Evolutionary conservation across 129 eudicot genomes (phyloP).

Genomic region (Flaveria brownii): DNA sequence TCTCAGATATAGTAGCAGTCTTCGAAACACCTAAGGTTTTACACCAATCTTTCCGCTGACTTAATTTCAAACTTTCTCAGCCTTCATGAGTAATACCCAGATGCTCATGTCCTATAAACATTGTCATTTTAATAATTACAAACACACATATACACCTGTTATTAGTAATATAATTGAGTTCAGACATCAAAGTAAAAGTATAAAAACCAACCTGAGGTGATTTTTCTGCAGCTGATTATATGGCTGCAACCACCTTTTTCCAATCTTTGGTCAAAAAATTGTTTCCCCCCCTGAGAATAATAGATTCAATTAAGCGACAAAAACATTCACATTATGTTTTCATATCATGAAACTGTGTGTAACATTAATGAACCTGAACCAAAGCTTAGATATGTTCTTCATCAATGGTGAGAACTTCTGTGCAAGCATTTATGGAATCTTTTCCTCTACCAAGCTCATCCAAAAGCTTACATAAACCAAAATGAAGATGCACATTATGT

Average conservation of each 20-base stretch:
- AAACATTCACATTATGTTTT: too few species aligned
- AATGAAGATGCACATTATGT: conserved; percentile 66
- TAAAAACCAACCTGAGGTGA: conserved; percentile 76
- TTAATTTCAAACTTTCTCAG: conserved; percentile 86
- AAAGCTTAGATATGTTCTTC: too few species aligned
- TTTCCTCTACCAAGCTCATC: too few species aligned
- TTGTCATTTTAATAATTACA: conserved; percentile 11
- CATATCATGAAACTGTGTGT: too few species aligned
- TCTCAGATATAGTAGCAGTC: conserved; percentile 70
- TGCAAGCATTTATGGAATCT: too few species aligned
- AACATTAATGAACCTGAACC: too few species aligned
- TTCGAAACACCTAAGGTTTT: conserved; percentile 83
- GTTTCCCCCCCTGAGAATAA: conserved; percentile 86
- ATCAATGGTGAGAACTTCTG: too few species aligned
- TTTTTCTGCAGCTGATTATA: conserved; percentile 83
- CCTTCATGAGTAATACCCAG: conserved; percentile 34
- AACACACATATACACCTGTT: neutral
- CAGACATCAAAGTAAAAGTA: neutral
- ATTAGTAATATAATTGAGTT: neutral
- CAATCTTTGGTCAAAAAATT: conserved; percentile 79
- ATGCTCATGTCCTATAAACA: conserved; percentile 52
- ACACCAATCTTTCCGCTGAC: conserved; percentile 97
- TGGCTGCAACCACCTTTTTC: conserved; percentile 90
- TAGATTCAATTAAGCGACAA: too few species aligned
- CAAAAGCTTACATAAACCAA: too few species aligned